A percentile compares a stretch with the other conserved stretches of the same genome.
phyloP scores from a whole-genome alignment of 306 rosid species.

The Gynostemma pentaphyllum region DNA sequence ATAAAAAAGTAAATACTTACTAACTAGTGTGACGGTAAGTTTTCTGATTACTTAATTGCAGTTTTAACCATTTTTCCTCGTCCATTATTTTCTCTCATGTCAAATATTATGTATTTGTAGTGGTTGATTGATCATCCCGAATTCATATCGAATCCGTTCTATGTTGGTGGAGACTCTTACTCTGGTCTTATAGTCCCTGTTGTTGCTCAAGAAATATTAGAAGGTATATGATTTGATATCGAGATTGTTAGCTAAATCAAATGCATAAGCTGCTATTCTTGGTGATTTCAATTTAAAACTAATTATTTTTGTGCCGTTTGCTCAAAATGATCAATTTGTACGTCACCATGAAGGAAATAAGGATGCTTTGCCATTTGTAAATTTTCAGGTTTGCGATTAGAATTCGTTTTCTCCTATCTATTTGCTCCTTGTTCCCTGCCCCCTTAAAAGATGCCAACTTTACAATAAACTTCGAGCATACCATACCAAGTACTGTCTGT shows the following conservation, averaged over 20 bases:
- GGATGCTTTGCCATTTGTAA: constrained; percentile 31
- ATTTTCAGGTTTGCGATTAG: constrained; percentile 36
- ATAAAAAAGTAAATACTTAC: no score
- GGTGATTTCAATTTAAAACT: no score
- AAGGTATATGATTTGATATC: constrained; percentile 23
- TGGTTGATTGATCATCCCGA: constrained; percentile 61
- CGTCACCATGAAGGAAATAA: constrained; percentile 33
- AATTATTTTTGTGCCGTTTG: neutral
- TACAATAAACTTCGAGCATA: neutral
- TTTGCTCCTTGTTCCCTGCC: neutral
- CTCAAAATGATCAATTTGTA: neutral
- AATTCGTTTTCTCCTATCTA: neutral
- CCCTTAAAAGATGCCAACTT: neutral
- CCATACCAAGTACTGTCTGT: neutral
- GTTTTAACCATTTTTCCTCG: neutral
- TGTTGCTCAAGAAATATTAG: constrained; percentile 36
- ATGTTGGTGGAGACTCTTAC: constrained; percentile 61
- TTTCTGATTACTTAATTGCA: neutral
- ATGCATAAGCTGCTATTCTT: neutral
- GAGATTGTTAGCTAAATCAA: no score
- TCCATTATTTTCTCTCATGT: no score
- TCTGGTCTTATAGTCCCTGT: constrained; percentile 52
- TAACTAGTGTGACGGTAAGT: no score
- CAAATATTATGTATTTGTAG: constrained; percentile 31
- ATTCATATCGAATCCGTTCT: constrained; percentile 33